Percentiles rank a stretch among this genome's conserved stretches.
These are phyloP conservation scores for Fusarium annulatum DNA, from an alignment of 2,329 filamentous ascomycete genomes.

Conservation along the genomic window DNA sequence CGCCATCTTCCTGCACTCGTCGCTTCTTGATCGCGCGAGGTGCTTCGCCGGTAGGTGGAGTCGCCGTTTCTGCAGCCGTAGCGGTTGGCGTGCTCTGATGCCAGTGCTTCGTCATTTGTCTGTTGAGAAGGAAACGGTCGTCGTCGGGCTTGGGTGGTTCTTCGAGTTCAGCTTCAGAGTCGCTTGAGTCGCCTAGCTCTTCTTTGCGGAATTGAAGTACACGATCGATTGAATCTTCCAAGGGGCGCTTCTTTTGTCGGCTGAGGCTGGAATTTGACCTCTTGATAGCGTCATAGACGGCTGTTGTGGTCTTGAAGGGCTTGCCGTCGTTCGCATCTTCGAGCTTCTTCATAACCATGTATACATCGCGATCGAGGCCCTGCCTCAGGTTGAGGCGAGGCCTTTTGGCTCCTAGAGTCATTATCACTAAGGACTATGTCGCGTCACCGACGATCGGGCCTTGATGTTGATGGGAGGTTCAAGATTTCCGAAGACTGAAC, in stretches of 20 bases:
- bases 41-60: slow-evolving; percentile 30
- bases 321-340: slow-evolving; percentile 72
- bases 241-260: slow-evolving; percentile 80
- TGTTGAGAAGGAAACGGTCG: slow-evolving; percentile 55
- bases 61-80: not conserved
- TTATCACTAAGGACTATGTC: not conserved
- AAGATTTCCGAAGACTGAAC: not conserved
- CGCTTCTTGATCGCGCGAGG: slow-evolving; percentile 49
- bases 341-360: slow-evolving; percentile 82
- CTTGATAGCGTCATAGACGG: slow-evolving; percentile 83
- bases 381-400: slow-evolving; percentile 37
- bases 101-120: slow-evolving; percentile 57
- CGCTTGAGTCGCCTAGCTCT: slow-evolving; percentile 65
- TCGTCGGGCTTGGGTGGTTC: slow-evolving; percentile 50
- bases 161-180: slow-evolving; percentile 62
- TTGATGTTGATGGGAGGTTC: not conserved
- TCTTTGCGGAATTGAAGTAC: slow-evolving; percentile 80
- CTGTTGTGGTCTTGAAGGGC: slow-evolving; percentile 61
- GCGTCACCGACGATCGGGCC: not conserved
- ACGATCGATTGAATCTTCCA: slow-evolving; percentile 88
- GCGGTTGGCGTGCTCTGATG: slow-evolving; percentile 35
- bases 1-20: slow-evolving; percentile 44
- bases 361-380: slow-evolving; percentile 75
- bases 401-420: slow-evolving; percentile 31
- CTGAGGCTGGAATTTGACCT: slow-evolving; percentile 88